Base-by-base conservation (phyloP, 73 alveolate species). In the Paramecium primaurelia region DNA sequence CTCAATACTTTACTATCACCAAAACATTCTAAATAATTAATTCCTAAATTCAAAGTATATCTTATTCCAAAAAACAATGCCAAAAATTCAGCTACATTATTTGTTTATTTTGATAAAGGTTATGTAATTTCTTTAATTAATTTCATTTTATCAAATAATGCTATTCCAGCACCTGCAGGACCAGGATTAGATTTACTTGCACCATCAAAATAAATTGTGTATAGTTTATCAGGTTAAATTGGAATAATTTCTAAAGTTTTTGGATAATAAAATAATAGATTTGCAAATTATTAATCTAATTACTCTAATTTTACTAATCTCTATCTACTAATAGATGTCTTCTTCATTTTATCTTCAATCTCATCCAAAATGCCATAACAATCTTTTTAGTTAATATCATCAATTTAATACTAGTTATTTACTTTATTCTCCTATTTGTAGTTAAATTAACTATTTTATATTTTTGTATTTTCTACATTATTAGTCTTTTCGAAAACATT, bases 121-220 rank as follows among this genome's bases (percentile, higher is more conserved):
- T 64, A 64, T 0, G 36, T 7, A 0, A 64, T 64, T 28, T 64
- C 84, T n/a, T 64, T 64, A 3, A 64, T 64, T 34, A 4, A 64
- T 64, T 14, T 28, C 49, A 64, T 28, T 12, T 28, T 64, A 32
- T 64, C 42, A 64, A 64, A 64, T 28, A 64, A 64, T 32, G 84
- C 84, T 64, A 64, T 14, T 5, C 84, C 84, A 32, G 28, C 51
- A 2, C 84, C 84, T 25, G 84, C 45, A 2, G 42, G 42, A 20
- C 84, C 84, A 12, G 84, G 84, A 28, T 64, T 64, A 64, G 42
- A 32, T 64, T n/a, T 64, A 28, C 84, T 64, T 25, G 84, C 84
- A 64, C 84, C 84, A 28, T 64, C 47, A 64, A 64, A 64, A 34
- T 64, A 64, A 14, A 64, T 4, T 2, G 30, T 64, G 30, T 64